Percentiles rank a stretch among this genome's conserved stretches.
Conservation (phyloP, 2,329 filamentous ascomycete species). For the Blastomyces parvus region DNA sequence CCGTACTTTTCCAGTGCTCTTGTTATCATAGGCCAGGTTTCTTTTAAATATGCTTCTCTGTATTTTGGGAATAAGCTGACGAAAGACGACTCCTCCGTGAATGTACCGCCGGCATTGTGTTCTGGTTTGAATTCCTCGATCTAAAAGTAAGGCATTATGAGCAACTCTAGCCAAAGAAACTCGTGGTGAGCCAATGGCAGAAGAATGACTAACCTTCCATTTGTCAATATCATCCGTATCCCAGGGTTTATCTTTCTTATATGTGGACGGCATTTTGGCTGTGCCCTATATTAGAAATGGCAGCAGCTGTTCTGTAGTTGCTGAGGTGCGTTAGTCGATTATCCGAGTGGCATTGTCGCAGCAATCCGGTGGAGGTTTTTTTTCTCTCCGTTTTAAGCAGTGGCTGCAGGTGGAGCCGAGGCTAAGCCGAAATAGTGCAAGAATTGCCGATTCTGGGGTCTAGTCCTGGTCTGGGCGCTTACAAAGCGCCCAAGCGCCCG, state of each 20-base stretch:
- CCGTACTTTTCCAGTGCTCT: conserved; percentile 76
- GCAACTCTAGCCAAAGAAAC: neutral
- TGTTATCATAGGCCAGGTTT: conserved; percentile 87
- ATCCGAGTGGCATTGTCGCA: neutral
- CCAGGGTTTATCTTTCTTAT: conserved; percentile 87
- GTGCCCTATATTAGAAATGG: neutral
- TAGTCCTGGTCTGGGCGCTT: neutral
- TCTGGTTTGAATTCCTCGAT: conserved; percentile 74
- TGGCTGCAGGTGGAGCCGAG: neutral
- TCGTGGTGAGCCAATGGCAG: neutral
- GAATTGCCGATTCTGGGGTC: neutral
- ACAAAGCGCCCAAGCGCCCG: conserved; percentile 9
- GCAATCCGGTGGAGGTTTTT: neutral
- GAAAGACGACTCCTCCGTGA: conserved; percentile 90
- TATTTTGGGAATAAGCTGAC: conserved; percentile 82
- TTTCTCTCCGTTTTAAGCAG: neutral
- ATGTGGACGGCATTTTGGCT: conserved; percentile 66
- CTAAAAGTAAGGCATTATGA: conserved; percentile 28
- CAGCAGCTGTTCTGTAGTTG: neutral
- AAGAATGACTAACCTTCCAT: conserved; percentile 57
- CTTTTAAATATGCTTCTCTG: conserved; percentile 83
- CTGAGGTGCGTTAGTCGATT: neutral
- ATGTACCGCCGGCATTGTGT: conserved; percentile 76
- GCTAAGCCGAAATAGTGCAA: neutral
- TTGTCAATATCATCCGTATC: conserved; percentile 96